Evolutionary conservation across 1,284 basidiomycete genomes (phyloP).

Genomic region (Chiua sp.): DNA sequence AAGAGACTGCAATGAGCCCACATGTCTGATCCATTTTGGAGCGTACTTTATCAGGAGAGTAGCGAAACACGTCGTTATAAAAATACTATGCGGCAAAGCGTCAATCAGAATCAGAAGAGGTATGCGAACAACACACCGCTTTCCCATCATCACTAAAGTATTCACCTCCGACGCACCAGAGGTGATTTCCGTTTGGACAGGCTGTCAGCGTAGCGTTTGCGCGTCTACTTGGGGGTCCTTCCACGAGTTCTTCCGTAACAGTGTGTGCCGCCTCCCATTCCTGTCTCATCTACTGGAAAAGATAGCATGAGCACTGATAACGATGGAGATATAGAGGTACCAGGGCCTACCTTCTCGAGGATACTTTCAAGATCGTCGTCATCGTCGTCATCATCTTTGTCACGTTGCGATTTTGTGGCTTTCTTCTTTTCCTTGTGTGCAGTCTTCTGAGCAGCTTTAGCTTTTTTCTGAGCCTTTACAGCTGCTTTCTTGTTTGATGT

Average conservation of each 20-base stretch:
- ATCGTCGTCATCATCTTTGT: slow-evolving; percentile 66
- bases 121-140: slow-evolving; percentile 55
- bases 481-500: slow-evolving; percentile 52
- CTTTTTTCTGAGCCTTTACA: slow-evolving; percentile 75
- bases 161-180: slow-evolving; percentile 86
- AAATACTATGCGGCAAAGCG: slow-evolving; percentile 58
- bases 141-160: slow-evolving; percentile 85
- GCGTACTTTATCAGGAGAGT: slow-evolving; percentile 76
- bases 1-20: too few species aligned
- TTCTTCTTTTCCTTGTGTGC: slow-evolving; percentile 78
- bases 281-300: slow-evolving; percentile 64
- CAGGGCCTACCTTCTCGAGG: slow-evolving; percentile 78
- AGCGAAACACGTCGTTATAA: slow-evolving; percentile 83
- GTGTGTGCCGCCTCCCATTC: slow-evolving; percentile 79
- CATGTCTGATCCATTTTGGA: slow-evolving; percentile 53
- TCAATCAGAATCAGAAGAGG: neutral
- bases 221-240: slow-evolving; percentile 79
- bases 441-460: slow-evolving; percentile 70
- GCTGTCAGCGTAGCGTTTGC: slow-evolving; percentile 83
- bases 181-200: slow-evolving; percentile 77
- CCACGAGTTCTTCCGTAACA: slow-evolving; percentile 77
- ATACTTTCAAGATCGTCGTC: slow-evolving; percentile 84
- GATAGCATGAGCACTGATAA: neutral
- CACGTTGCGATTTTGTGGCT: slow-evolving; percentile 45
- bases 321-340: too few species aligned